Base-by-base conservation (phyloP, 1,139 yeast species). In the Yamadazyma diospyri region DNA sequence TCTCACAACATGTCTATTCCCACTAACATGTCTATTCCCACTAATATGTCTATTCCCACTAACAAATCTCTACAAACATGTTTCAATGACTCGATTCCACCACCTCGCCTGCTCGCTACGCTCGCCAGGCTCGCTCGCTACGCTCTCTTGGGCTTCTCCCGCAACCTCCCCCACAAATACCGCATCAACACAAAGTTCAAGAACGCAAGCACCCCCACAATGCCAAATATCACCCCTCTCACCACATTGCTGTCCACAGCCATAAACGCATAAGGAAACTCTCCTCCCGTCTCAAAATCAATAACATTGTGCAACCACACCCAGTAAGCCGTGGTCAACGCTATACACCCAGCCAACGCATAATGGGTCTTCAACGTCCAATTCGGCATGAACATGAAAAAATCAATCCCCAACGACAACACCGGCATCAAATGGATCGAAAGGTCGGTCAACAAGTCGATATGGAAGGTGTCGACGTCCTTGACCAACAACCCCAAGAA, bases 191-290 rank as follows among this genome's bases (percentile, higher is more conserved):
- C 42, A 40, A 61, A 63, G 41, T 57, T 64, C 4, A 45, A 29
- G 37, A 61, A 74, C 0, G 76, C 81, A 12, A 70, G 45, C 4
- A 64, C 37, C 0, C 76, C 74, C 11, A 81, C 73, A 6, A 59
- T 46, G 1, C 50, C 57, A 49, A 81, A 81, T n/a, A 81, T 72
- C 13, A 64, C 38, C 2, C 63, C 53, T 37, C 83, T 61, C 19
- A 56, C 52, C 4, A 57, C 55, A 20, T 63, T 69, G 6, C 59
- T 61, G 5, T 61, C 68, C 8, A 72, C 81, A 46, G 78, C 72
- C 51, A 81, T 57, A 47, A 81, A 81, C 9, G 79, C 81, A 48
- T 81, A 81, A 0, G 92, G 92, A 46, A 75, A 81, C 2, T 59
- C 62, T 7, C 74, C 82, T 2, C 69, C 70, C 25, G 45, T 52